These are phyloP conservation scores for Rhodosporidiobolus odoratus DNA, from an alignment of 768 basidiomycete species.

Conservation along the genomic window DNA sequence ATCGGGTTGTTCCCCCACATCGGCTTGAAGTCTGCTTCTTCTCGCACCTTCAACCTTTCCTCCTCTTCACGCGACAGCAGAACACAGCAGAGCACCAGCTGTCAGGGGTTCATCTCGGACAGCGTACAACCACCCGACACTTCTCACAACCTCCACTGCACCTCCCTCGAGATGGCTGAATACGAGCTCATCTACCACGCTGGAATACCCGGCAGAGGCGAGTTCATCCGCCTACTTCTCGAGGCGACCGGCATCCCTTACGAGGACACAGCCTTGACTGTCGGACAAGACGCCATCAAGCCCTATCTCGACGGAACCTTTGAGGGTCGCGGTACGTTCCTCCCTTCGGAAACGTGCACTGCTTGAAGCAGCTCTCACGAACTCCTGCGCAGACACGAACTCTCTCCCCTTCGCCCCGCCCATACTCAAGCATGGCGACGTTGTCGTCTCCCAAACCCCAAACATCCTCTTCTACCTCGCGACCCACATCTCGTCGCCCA, in stretches of 20 bases:
- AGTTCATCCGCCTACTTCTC: conserved; percentile 30
- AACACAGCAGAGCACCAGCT: no score
- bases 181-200: conserved; percentile 36
- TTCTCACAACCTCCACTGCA: not conserved
- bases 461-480: conserved; percentile 42
- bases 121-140: not conserved
- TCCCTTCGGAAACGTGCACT: no score
- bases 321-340: not conserved
- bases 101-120: no score
- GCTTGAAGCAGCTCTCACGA: no score
- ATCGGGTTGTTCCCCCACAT: not conserved
- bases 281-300: conserved; percentile 16
- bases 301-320: conserved; percentile 18
- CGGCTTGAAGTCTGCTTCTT: no score
- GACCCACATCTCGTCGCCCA: conserved; percentile 7
- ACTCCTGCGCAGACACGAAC: conserved; percentile 21
- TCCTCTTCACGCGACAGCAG: no score
- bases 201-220: conserved; percentile 27
- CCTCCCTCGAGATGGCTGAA: conserved; percentile 45
- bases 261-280: conserved; percentile 2
- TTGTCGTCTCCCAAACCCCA: conserved; percentile 38
- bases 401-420: conserved; percentile 51
- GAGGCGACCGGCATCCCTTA: conserved; percentile 29
- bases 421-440: conserved; percentile 43
- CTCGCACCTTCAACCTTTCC: no score